phyloP scores from a whole-genome alignment of 768 basidiomycete genomes.

The Boletus edulis region DNA sequence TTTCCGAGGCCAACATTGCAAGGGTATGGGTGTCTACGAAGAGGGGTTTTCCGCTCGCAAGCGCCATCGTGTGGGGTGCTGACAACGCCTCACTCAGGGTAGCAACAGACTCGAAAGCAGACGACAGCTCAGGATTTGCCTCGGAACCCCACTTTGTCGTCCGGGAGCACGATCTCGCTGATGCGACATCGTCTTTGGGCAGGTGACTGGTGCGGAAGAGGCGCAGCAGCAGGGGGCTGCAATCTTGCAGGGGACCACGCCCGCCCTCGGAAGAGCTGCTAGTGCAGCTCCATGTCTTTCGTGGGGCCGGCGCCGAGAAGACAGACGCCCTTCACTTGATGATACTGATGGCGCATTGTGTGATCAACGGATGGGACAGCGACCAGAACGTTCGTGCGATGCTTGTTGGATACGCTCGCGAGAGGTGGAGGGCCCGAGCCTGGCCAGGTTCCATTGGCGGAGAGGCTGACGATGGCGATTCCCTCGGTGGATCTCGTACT shows the following conservation, averaged over 20 bases:
- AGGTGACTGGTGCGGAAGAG: slow-evolving; percentile 34
- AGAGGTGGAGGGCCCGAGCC: neutral
- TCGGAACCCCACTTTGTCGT: slow-evolving; percentile 36
- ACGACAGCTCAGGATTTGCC: neutral
- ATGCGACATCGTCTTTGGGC: slow-evolving; percentile 38
- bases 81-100: too few relatives aligned
- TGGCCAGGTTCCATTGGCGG: slow-evolving; percentile 27
- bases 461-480: slow-evolving; percentile 41
- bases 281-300: too few relatives aligned
- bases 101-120: too few relatives aligned
- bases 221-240: slow-evolving; percentile 28
- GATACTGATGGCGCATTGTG: too few relatives aligned
- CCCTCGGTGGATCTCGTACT: slow-evolving; percentile 39
- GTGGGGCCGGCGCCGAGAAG: too few relatives aligned
- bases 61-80: too few relatives aligned
- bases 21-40: slow-evolving; percentile 46
- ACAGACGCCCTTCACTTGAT: too few relatives aligned
- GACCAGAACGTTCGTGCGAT: too few relatives aligned
- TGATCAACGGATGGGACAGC: too few relatives aligned
- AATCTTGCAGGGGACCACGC: slow-evolving; percentile 35
- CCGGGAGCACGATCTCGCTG: slow-evolving; percentile 33
- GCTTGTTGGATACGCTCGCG: too few relatives aligned
- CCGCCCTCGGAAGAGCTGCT: slow-evolving; percentile 36
- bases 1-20: slow-evolving; percentile 35
- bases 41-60: slow-evolving; percentile 47